phyloP scores from a whole-genome alignment of 2,329 filamentous ascomycete genomes.

The Gliomastix tumulicola region DNA sequence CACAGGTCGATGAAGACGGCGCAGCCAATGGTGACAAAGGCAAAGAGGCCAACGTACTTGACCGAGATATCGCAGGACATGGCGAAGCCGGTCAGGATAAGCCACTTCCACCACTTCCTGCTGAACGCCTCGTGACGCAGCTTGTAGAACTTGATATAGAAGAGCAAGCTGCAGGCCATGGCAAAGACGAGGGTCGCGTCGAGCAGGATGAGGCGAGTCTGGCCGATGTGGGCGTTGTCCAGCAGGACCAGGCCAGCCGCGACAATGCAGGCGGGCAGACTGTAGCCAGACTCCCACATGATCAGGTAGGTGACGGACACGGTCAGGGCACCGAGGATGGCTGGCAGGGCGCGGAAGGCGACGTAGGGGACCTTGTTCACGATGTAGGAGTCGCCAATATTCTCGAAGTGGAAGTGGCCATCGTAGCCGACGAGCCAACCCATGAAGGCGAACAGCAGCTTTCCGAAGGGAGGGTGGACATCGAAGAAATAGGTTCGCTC shows the following conservation, averaged over 20 bases:
- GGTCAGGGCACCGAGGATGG: conserved; percentile 83
- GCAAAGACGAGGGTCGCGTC: conserved; percentile 91
- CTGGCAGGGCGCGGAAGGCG: conserved; percentile 88
- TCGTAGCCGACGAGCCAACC: conserved; percentile 98
- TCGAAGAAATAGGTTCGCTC: conserved; percentile 99
- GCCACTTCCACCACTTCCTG: conserved; percentile 99
- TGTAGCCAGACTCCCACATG: conserved; percentile 99
- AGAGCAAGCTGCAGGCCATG: conserved; percentile 91
- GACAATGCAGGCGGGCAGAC: conserved; percentile 82
- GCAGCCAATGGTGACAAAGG: conserved; percentile 93
- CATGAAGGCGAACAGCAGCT: conserved; percentile 93
- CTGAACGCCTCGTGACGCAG: conserved; percentile 81
- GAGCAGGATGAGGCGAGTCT: conserved; percentile 89
- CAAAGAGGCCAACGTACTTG: conserved; percentile 96
- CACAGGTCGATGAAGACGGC: conserved; percentile 92
- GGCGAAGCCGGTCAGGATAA: conserved; percentile 87
- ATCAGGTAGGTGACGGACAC: conserved; percentile 93
- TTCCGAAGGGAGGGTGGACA: conserved; percentile 95
- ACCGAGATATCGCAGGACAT: conserved; percentile 97
- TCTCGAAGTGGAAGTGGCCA: conserved; percentile 96
- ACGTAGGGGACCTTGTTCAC: conserved; percentile 96
- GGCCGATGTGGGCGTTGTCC: conserved; percentile 95
- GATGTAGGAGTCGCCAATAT: conserved; percentile 98
- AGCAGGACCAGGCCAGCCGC: conserved; percentile 83
- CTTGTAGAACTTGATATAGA: conserved; percentile 98